Evolutionary conservation across 345 rosid species (phyloP), one percentile per base, ranked within the genome.

Genomic region (Acer yangbiense): DNA sequence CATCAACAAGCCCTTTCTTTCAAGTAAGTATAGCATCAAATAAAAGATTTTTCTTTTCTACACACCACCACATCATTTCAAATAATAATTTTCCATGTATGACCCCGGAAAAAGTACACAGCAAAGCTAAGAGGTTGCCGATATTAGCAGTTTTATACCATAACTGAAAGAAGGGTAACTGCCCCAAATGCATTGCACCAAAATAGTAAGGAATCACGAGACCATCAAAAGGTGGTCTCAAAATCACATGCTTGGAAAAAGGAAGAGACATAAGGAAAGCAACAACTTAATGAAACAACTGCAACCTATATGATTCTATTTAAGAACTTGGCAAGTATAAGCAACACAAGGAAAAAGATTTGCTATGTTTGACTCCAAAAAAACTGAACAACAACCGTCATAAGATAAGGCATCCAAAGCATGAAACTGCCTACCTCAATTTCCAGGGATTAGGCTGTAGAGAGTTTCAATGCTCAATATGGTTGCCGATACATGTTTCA

Each of bases 401-500:
- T 9, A 67, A 6, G n/a, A 17, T 20, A 16, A 1, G 7, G 0
- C 9, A 54, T 29, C 62, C 16, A 54, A 54, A 29, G 57, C 13
- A 46, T 48, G 27, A 14, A 23, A 69, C 72, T 2, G 55, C 60
- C 72, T 52, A 52, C 46, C 62, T 17, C 25, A 27, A 50, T 50
- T 58, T 48, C 20, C 32, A 14, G 7, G 73, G 60, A 14, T 25
- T 48, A 9, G 29, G 73, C 44, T 16, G 23, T 27, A 3, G 20
- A 16, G 23, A 14, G 9, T 69, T 50, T 50, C 73, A 25, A 20
- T 69, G 9, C 14, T 29, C 44, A 17, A 17, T 16, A 27, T 48
- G 60, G 61, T 69, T 69, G 61, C 60, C 3, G 21, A 69, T 69
- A 39, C 60, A 16, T 27, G 23, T 58, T 69, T 46, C 61, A 69